Conservation (phyloP, 345 rosid genomes). For the Melastoma malabathricum region DNA sequence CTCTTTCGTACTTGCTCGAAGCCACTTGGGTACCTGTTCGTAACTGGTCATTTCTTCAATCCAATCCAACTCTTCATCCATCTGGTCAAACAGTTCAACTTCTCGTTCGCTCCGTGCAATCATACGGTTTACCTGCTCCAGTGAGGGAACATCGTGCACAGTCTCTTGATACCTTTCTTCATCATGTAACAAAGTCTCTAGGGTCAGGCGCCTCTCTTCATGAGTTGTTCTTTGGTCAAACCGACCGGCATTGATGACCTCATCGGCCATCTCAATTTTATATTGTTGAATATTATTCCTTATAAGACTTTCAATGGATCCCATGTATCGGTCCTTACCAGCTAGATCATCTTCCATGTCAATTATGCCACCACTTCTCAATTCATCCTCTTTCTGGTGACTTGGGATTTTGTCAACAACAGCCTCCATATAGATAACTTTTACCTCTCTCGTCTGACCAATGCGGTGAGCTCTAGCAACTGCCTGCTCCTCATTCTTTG, state of each 20-base stretch:
- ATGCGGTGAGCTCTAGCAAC: constrained; percentile 99
- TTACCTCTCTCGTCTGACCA: constrained; percentile 96
- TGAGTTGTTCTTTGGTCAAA: constrained; percentile 99
- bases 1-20: constrained; percentile 72
- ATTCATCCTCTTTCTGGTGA: constrained; percentile 91
- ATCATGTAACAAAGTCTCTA: constrained; percentile 94
- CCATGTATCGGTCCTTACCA: constrained; percentile 94
- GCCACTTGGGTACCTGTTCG: constrained; percentile 98
- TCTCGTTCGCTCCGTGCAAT: constrained; percentile 94
- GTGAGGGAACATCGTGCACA: constrained; percentile 94
- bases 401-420: constrained; percentile 87
- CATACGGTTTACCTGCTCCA: constrained; percentile 91
- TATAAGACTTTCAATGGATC: constrained; percentile 96
- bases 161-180: constrained; percentile 99
- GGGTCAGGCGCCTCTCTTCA: constrained; percentile 95
- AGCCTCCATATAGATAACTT: constrained; percentile 98
- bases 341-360: constrained; percentile 97
- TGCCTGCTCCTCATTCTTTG: constrained; percentile 99
- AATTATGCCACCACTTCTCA: constrained; percentile 66
- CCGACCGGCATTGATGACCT: constrained; percentile 99
- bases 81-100: constrained; percentile 94
- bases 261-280: constrained; percentile 99
- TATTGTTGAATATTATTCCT: constrained; percentile 98
- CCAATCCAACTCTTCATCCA: constrained; percentile 99
- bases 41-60: constrained; percentile 82